Evolutionary conservation across 345 rosid species (phyloP).

Genomic region (Hevea brasiliensis): DNA sequence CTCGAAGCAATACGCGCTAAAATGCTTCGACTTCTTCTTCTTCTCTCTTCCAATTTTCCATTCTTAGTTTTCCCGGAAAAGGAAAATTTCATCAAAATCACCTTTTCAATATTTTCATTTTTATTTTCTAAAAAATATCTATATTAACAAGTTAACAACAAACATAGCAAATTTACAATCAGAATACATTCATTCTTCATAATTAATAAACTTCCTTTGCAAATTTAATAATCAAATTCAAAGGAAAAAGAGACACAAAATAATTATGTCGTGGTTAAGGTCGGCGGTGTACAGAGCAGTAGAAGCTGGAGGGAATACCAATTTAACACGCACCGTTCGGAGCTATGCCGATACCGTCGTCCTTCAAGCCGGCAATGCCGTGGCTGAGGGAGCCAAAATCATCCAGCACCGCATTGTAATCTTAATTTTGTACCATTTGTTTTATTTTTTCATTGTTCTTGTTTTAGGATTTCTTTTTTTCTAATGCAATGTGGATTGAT

Average conservation of each 20-base stretch:
- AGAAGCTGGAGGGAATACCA: conserved; percentile 62
- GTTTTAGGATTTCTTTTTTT: no score
- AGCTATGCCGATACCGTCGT: conserved; percentile 71
- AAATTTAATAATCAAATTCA: no score
- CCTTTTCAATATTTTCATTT: background rate
- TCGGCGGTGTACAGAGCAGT: conserved; percentile 75
- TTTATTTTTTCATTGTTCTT: background rate
- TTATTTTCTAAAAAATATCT: background rate
- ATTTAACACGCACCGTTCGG: conserved; percentile 57
- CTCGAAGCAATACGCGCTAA: conserved; percentile 23
- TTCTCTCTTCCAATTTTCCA: background rate
- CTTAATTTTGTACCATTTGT: no score
- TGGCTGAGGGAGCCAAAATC: conserved; percentile 69
- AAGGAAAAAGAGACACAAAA: background rate
- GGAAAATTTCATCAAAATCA: background rate
- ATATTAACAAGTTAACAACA: no score
- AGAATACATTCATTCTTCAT: background rate
- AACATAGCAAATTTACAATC: background rate
- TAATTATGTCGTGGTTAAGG: conserved; percentile 78
- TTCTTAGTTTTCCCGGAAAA: background rate
- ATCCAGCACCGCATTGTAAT: conserved; percentile 68
- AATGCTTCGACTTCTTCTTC: background rate
- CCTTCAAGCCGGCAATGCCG: conserved; percentile 71
- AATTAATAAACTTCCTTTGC: background rate
- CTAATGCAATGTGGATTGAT: no score